Percentiles rank a stretch among this genome's conserved stretches.
These are phyloP conservation scores for Aspergillus leporis DNA, from an alignment of 495 filamentous ascomycete genomes.

Conservation along the genomic window DNA sequence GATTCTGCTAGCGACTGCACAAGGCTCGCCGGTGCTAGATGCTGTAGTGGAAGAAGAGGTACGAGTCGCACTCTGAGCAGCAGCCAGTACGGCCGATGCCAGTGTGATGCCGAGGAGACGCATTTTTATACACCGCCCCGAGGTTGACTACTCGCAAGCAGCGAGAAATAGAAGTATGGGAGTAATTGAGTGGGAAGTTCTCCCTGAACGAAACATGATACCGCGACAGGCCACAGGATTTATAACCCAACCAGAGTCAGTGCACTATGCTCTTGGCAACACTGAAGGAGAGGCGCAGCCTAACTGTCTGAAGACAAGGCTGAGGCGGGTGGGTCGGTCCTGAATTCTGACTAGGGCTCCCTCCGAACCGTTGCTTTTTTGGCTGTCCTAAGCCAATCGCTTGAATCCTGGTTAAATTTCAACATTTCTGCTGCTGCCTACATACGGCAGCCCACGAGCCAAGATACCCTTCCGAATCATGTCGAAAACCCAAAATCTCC, in stretches of 20 bases:
- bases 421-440: too few species aligned
- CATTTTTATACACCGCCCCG: background rate
- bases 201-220: background rate
- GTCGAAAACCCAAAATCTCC: background rate
- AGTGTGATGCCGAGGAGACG: constrained; percentile 4
- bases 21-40: background rate
- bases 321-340: background rate
- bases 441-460: too few species aligned
- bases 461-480: background rate
- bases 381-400: background rate
- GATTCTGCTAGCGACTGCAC: background rate
- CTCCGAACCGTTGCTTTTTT: background rate
- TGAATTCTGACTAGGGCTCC: background rate
- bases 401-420: background rate
- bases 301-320: background rate
- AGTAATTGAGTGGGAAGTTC: background rate
- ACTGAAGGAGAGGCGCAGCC: background rate
- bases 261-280: constrained; percentile 1
- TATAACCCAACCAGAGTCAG: background rate
- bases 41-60: background rate
- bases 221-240: background rate
- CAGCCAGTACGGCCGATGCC: constrained; percentile 6
- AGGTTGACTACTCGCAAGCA: background rate
- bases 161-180: background rate
- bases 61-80: background rate